Percentiles rank a stretch among this genome's conserved stretches.
Conservation (phyloP, 2,329 filamentous ascomycete genomes). For the Fragosphaeria purpurea region DNA sequence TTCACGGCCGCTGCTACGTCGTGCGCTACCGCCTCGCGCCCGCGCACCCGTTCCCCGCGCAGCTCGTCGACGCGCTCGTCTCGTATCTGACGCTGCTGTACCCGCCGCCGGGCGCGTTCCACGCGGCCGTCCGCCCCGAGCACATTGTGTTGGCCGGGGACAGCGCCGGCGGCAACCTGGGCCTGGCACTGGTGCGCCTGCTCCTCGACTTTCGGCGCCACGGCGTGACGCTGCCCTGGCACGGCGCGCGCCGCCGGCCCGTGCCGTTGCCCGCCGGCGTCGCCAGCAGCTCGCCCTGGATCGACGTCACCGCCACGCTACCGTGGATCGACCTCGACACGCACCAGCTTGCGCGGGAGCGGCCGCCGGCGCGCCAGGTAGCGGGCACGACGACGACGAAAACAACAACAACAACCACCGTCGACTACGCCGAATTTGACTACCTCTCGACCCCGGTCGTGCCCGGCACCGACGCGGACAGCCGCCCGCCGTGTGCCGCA, state of each 20-base stretch:
- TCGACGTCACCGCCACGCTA: no score
- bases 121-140: constrained; percentile 52
- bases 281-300: constrained; percentile 57
- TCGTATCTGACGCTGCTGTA: constrained; percentile 66
- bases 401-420: no score
- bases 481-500: constrained; percentile 34
- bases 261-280: constrained; percentile 59
- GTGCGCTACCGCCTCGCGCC: constrained; percentile 68
- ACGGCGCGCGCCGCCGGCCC: constrained; percentile 44
- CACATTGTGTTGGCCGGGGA: constrained; percentile 67
- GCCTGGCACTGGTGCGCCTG: constrained; percentile 56
- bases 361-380: constrained; percentile 24
- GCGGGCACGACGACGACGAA: no score
- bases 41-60: constrained; percentile 63
- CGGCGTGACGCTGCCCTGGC: constrained; percentile 43
- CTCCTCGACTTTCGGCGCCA: constrained; percentile 51
- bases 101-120: constrained; percentile 57
- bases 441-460: constrained; percentile 43
- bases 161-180: constrained; percentile 64
- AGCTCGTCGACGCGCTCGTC: constrained; percentile 61
- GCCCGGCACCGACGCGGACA: constrained; percentile 20
- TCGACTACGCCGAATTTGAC: constrained; percentile 38
- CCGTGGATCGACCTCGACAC: no score
- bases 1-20: constrained; percentile 57
- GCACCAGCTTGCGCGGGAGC: constrained; percentile 47